Conservation (phyloP, 495 filamentous ascomycete species). For the Saxispiralis lemnorum region DNA sequence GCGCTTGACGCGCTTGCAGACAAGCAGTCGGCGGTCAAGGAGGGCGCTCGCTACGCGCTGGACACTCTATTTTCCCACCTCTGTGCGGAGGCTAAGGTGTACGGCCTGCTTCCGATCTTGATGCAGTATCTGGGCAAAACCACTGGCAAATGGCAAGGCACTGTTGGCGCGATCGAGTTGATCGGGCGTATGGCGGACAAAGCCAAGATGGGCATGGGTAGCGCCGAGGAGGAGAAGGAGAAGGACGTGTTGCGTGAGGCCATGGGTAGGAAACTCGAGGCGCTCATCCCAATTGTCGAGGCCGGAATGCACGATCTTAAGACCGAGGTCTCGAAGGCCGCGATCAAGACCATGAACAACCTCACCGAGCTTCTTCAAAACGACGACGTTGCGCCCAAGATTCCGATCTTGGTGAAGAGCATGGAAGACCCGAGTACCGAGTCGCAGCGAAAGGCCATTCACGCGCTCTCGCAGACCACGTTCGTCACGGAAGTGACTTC, state of each 20-base stretch:
- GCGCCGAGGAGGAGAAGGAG: constrained; percentile 58
- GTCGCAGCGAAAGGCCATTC: constrained; percentile 82
- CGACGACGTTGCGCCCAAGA: constrained; percentile 85
- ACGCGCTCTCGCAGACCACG: constrained; percentile 93
- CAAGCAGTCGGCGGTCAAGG: constrained; percentile 73
- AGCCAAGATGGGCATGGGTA: constrained; percentile 65
- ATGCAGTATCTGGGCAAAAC: constrained; percentile 56
- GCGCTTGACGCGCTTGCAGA: constrained; percentile 79
- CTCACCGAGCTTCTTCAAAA: constrained; percentile 84
- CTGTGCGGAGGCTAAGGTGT: constrained; percentile 62
- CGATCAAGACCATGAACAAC: constrained; percentile 75
- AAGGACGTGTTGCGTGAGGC: constrained; percentile 78
- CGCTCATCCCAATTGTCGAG: constrained; percentile 82
- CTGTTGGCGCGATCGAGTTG: constrained; percentile 63
- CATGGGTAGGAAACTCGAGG: constrained; percentile 82
- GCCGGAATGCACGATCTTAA: constrained; percentile 93
- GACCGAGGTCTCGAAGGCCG: constrained; percentile 73
- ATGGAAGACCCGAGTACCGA: constrained; percentile 90
- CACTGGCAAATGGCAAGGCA: constrained; percentile 89
- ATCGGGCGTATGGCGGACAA: constrained; percentile 85
- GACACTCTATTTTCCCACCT: constrained; percentile 71
- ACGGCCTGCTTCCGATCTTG: constrained; percentile 58
- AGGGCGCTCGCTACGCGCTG: constrained; percentile 84
- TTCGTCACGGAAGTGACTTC: constrained; percentile 95
- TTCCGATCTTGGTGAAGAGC: constrained; percentile 81